Evolutionary conservation across 306 rosid species (phyloP).

Genomic region (Abrus pulchellus): DNA sequence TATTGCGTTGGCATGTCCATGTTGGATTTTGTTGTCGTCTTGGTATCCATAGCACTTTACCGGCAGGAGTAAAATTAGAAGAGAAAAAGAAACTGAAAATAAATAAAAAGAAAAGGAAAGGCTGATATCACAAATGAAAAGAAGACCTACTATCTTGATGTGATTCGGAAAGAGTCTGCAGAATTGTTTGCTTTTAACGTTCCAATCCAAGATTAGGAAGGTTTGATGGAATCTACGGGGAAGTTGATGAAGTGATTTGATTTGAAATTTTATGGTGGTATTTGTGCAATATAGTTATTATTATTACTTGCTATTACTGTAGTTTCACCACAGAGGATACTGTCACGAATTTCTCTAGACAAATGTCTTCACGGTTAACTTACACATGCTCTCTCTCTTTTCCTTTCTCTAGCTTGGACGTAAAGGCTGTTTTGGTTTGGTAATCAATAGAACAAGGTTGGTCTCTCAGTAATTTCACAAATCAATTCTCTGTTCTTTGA

Average conservation of each 20-base stretch:
- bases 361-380: neutral
- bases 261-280: neutral
- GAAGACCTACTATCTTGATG: neutral
- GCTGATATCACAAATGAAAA: neutral
- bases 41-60: neutral
- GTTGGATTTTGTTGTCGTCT: neutral
- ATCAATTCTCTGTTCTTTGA: neutral
- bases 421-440: neutral
- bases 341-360: neutral
- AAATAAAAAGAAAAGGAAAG: neutral
- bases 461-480: neutral
- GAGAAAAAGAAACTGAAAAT: neutral
- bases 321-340: neutral
- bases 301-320: neutral
- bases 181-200: constrained; percentile 4
- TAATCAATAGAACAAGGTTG: neutral
- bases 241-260: neutral
- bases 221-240: neutral
- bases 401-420: neutral
- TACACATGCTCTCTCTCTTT: neutral
- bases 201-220: neutral
- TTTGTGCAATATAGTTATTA: neutral
- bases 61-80: neutral
- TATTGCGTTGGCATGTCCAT: neutral
- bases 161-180: neutral